These are phyloP conservation scores for Selaginella moellendorffii DNA, from an alignment of 75 land plant species.

Conservation along the genomic window DNA sequence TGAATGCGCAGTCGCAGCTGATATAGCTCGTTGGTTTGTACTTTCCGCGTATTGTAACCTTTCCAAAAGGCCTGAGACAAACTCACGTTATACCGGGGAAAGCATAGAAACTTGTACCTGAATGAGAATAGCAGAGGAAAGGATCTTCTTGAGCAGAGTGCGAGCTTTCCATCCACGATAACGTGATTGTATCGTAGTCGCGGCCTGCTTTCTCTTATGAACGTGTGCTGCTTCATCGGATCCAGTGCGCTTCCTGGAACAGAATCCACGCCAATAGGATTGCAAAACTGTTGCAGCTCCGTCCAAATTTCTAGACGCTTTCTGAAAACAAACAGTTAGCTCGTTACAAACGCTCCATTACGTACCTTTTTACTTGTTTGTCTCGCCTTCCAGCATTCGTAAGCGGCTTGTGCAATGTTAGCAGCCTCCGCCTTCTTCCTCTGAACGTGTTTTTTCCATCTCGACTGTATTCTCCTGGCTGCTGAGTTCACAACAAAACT, in stretches of 20 bases:
- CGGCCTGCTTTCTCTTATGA: neutral
- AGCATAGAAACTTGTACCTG: conserved; percentile 10
- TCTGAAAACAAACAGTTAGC: no score
- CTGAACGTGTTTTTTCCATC: neutral
- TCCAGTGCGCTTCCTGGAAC: conserved; percentile 36
- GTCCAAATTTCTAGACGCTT: no score
- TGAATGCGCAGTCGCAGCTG: conserved; percentile 48
- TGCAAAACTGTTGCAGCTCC: no score
- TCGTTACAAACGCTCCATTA: no score
- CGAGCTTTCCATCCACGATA: neutral
- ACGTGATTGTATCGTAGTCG: neutral
- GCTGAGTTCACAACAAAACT: no score
- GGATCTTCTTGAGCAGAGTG: neutral
- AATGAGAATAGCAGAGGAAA: conserved; percentile 11
- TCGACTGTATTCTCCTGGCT: neutral
- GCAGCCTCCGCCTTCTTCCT: neutral
- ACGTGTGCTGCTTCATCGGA: no score
- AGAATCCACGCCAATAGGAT: conserved; percentile 55
- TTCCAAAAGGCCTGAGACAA: conserved; percentile 52
- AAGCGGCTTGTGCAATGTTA: no score
- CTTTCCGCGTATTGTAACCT: conserved; percentile 42
- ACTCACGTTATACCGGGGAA: neutral
- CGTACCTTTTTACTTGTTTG: no score
- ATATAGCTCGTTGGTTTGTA: conserved; percentile 21
- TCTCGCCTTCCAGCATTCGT: no score